Conservation (phyloP, 331 rosid genomes). For the Prunus yedoensis region DNA sequence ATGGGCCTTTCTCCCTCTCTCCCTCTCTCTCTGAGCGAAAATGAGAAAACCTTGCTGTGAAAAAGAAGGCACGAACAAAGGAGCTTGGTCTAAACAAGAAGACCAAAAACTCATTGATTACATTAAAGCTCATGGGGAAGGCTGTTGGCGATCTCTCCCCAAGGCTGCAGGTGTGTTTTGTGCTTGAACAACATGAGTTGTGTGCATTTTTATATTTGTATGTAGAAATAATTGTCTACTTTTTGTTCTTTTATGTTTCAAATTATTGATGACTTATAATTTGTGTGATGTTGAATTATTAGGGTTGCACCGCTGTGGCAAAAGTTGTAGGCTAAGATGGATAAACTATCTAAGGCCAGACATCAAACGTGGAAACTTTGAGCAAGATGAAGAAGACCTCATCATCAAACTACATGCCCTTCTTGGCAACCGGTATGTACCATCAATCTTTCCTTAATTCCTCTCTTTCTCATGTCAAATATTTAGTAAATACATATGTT, state of each 20-base stretch:
- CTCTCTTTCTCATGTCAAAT: background rate
- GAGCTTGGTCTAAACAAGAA: slow-evolving; percentile 76
- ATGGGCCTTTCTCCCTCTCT: background rate
- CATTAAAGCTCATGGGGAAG: slow-evolving; percentile 59
- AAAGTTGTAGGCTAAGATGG: slow-evolving; percentile 83
- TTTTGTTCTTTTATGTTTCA: background rate
- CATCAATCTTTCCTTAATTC: background rate
- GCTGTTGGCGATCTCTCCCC: slow-evolving; percentile 71
- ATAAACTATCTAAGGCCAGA: slow-evolving; percentile 64
- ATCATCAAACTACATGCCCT: slow-evolving; percentile 77
- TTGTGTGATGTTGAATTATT: background rate
- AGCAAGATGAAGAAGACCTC: slow-evolving; percentile 75
- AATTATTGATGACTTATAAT: background rate
- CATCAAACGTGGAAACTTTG: slow-evolving; percentile 68
- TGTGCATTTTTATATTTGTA: background rate
- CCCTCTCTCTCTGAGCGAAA: background rate
- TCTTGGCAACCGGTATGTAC: slow-evolving; percentile 65
- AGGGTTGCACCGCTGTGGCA: slow-evolving; percentile 74
- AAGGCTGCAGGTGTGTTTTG: slow-evolving; percentile 58
- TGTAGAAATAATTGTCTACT: background rate
- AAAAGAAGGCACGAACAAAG: slow-evolving; percentile 58
- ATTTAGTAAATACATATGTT: background rate
- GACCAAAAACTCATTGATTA: slow-evolving; percentile 65
- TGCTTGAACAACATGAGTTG: background rate
- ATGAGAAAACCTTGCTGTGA: slow-evolving; percentile 78